These are phyloP conservation scores for Chlorella sp. DNA, from an alignment of 139 green algal species.

Conservation along the genomic window DNA sequence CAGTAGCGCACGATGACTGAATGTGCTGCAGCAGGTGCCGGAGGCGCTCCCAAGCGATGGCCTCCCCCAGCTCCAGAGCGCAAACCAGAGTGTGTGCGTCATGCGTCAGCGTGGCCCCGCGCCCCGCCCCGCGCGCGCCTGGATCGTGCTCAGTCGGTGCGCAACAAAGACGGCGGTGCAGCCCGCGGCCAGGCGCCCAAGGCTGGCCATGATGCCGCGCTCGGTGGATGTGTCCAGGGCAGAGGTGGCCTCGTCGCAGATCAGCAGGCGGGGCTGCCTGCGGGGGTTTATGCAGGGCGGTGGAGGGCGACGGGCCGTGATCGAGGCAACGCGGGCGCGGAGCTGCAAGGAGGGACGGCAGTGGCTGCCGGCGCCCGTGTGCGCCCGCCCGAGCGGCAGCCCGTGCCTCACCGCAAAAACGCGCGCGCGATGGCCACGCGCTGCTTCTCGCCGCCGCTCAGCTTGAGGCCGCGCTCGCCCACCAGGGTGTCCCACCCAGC, in stretches of 20 bases:
- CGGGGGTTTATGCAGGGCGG: too few relatives aligned
- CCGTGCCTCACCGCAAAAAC: slow-evolving; percentile 56
- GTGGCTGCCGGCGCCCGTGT: not conserved
- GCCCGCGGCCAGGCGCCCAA: slow-evolving; percentile 56
- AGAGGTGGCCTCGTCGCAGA: slow-evolving; percentile 90
- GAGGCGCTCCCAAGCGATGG: too few relatives aligned
- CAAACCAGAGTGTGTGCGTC: not conserved
- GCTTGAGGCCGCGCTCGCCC: slow-evolving; percentile 87
- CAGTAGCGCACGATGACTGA: not conserved
- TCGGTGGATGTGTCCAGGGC: slow-evolving; percentile 89
- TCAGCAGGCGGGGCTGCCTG: slow-evolving; percentile 71
- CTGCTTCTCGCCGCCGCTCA: slow-evolving; percentile 96
- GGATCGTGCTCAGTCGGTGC: slow-evolving; percentile 87
- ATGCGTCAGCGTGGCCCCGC: not conserved
- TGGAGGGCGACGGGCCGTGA: too few relatives aligned
- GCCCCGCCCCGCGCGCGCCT: not conserved
- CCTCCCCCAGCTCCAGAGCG: not conserved
- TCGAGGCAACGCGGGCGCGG: too few relatives aligned
- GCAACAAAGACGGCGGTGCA: slow-evolving; percentile 94
- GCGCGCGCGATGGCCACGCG: slow-evolving; percentile 91
- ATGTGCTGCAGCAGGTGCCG: too few relatives aligned
- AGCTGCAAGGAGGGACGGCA: too few relatives aligned
- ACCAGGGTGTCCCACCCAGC: slow-evolving; percentile 74
- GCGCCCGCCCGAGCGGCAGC: not conserved
- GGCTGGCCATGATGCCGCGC: slow-evolving; percentile 69